These are phyloP conservation scores for Metschnikowia dekortorum DNA, from an alignment of 805 yeast species.

Conservation along the genomic window DNA sequence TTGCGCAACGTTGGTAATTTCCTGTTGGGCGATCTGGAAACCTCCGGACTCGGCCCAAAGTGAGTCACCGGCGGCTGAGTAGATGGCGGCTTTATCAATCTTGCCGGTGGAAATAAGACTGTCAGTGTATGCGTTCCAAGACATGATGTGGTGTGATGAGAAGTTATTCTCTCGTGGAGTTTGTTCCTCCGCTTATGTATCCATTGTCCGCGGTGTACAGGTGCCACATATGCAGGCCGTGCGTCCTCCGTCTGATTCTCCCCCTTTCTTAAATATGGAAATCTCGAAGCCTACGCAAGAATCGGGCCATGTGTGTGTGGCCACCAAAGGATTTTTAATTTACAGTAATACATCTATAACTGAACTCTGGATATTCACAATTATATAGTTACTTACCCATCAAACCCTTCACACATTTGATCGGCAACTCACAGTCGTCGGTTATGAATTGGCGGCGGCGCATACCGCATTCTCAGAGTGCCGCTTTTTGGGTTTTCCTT, in stretches of 20 bases:
- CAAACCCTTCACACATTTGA: too few relatives aligned
- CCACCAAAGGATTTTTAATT: too few relatives aligned
- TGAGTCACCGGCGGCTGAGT: slow-evolving; percentile 91
- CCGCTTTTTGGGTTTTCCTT: background rate
- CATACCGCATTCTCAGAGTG: too few relatives aligned
- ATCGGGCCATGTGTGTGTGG: too few relatives aligned
- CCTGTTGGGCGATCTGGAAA: slow-evolving; percentile 60
- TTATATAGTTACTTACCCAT: background rate
- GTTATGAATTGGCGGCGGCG: too few relatives aligned
- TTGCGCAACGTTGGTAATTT: slow-evolving; percentile 65
- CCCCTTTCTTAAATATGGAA: background rate
- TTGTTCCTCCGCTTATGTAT: slow-evolving; percentile 3
- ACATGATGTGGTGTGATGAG: slow-evolving; percentile 10
- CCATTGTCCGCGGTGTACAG: slow-evolving; percentile 2
- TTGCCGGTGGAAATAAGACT: slow-evolving; percentile 80
- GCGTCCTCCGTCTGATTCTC: background rate
- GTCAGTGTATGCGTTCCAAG: slow-evolving; percentile 82
- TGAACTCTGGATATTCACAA: background rate
- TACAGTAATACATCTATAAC: background rate
- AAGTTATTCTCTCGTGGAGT: background rate
- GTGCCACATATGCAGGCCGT: background rate
- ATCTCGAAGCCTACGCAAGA: too few relatives aligned
- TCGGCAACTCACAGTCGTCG: too few relatives aligned
- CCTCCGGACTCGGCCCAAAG: slow-evolving; percentile 85
- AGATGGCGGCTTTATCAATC: slow-evolving; percentile 88